A percentile compares a stretch with the other conserved stretches of the same genome.
Conservation (phyloP, 371 early-diverging fungal genomes). For the Rhizopus sp. region DNA sequence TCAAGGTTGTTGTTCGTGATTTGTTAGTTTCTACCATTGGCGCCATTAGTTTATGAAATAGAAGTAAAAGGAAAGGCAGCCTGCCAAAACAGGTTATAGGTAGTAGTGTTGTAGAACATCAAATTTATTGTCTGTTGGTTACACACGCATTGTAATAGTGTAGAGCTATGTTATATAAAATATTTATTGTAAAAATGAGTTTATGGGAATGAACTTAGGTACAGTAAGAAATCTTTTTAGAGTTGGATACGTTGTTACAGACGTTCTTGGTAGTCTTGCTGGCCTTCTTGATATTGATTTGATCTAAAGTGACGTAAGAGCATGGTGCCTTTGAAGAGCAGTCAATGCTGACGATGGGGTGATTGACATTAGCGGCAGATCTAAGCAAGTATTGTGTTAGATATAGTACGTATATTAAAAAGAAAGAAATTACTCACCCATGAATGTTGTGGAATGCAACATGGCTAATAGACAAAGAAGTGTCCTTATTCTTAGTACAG, state of each 20-base stretch:
- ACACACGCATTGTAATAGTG: neutral
- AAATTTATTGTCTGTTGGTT: neutral
- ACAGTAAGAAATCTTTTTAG: slow-evolving; percentile 23
- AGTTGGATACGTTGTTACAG: slow-evolving; percentile 25
- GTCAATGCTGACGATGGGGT: slow-evolving; percentile 24
- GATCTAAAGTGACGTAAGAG: slow-evolving; percentile 15
- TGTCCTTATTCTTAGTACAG: slow-evolving; percentile 22
- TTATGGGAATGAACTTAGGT: neutral
- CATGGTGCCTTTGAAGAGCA: slow-evolving; percentile 31
- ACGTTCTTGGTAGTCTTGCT: slow-evolving; percentile 24
- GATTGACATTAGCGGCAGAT: slow-evolving; percentile 9
- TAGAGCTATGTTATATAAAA: neutral
- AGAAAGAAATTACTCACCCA: slow-evolving; percentile 20
- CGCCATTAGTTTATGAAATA: too few relatives aligned
- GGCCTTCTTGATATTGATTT: slow-evolving; percentile 17
- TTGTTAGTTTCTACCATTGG: slow-evolving; percentile 21
- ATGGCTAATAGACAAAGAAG: slow-evolving; percentile 29
- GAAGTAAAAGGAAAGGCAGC: too few relatives aligned
- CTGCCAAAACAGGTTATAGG: neutral
- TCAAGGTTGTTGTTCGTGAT: slow-evolving; percentile 17
- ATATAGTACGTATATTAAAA: too few relatives aligned
- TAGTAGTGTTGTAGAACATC: neutral
- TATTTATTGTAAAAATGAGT: too few relatives aligned
- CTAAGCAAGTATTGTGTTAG: neutral
- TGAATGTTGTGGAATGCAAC: slow-evolving; percentile 26